Conservation (phyloP, 2,329 filamentous ascomycete species). For the Talaromyces pinophilus region DNA sequence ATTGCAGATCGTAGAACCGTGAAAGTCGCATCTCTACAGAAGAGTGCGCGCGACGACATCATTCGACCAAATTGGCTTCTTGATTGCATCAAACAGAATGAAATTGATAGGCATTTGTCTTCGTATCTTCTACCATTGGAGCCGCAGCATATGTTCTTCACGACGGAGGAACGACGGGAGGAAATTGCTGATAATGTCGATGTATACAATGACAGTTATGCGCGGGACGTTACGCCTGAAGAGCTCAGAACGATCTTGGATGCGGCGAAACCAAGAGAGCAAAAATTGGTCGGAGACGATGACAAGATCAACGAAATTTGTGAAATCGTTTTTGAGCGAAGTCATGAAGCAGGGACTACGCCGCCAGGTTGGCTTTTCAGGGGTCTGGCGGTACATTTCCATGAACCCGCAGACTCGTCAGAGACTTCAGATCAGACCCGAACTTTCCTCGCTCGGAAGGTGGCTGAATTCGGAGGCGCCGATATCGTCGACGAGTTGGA, state of each 20-base stretch:
- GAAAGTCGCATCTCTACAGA: conserved; percentile 80
- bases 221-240: conserved; percentile 64
- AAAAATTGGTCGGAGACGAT: background rate
- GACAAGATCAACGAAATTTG: conserved; percentile 38
- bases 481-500: conserved; percentile 54
- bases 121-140: conserved; percentile 67
- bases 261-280: conserved; percentile 36
- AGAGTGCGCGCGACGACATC: conserved; percentile 69
- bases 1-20: conserved; percentile 78
- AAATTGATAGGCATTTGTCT: conserved; percentile 54
- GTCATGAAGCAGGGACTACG: background rate
- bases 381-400: conserved; percentile 49
- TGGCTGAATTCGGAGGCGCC: conserved; percentile 71
- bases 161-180: conserved; percentile 57
- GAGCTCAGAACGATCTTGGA: conserved; percentile 60
- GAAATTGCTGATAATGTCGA: conserved; percentile 68
- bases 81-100: conserved; percentile 69
- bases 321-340: conserved; percentile 50
- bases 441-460: conserved; percentile 53
- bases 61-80: conserved; percentile 79
- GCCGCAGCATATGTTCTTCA: conserved; percentile 71
- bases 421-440: conserved; percentile 9
- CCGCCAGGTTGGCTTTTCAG: conserved; percentile 52
- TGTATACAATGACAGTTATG: conserved; percentile 78
- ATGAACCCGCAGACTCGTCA: conserved; percentile 25